Evolutionary conservation across 2,329 filamentous ascomycete species (phyloP).

Genomic region (Colletotrichum spinosum): DNA sequence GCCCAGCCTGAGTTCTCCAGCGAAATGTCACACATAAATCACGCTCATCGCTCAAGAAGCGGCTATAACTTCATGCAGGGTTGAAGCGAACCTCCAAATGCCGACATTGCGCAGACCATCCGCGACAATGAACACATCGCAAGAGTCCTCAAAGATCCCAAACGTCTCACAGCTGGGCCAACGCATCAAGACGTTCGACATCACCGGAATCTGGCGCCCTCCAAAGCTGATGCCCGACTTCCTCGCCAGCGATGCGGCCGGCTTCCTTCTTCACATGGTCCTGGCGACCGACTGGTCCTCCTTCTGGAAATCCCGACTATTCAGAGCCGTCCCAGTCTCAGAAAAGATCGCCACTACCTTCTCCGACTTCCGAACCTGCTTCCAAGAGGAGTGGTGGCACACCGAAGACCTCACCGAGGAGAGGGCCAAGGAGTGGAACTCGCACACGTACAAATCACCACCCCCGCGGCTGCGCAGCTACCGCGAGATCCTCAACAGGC

Average conservation of each 20-base stretch:
- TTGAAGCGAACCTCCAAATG: background rate
- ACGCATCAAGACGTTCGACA: constrained; percentile 23
- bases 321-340: constrained; percentile 2
- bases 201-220: constrained; percentile 12
- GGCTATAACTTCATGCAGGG: no score
- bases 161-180: constrained; percentile 8
- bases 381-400: constrained; percentile 30
- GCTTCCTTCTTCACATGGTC: constrained; percentile 3
- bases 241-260: constrained; percentile 27
- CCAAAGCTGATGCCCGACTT: constrained; percentile 1
- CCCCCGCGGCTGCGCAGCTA: constrained; percentile 32
- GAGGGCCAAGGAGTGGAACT: constrained; percentile 17
- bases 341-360: constrained; percentile 2
- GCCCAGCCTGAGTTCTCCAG: background rate
- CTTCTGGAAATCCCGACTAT: constrained; percentile 12
- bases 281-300: constrained; percentile 21
- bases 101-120: background rate
- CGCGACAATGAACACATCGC: constrained; percentile 14
- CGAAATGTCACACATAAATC: constrained; percentile 9
- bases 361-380: constrained; percentile 11
- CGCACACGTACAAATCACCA: constrained; percentile 9
- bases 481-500: constrained; percentile 37
- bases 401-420: constrained; percentile 16
- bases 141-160: background rate
- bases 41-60: background rate